phyloP scores from a whole-genome alignment of 192 early-diverging fungal species.

The Coemansia sp. region DNA sequence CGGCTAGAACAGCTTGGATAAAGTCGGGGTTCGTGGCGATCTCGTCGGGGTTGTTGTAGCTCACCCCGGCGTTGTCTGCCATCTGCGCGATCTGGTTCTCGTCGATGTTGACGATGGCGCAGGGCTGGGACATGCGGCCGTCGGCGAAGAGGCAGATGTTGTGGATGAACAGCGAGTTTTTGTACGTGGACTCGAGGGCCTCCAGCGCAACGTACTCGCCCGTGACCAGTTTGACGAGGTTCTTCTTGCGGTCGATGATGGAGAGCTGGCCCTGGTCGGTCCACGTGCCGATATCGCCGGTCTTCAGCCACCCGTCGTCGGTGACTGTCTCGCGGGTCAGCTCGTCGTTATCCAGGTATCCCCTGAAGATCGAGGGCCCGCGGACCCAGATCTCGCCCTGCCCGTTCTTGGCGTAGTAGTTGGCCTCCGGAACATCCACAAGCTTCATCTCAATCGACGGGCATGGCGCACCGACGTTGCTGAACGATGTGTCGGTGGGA shows the following conservation, averaged over 20 bases:
- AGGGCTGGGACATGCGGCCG: slow-evolving; percentile 68
- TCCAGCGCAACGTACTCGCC: slow-evolving; percentile 96
- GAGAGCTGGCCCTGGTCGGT: slow-evolving; percentile 74
- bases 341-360: slow-evolving; percentile 82
- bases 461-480: slow-evolving; percentile 75
- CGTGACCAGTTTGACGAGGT: slow-evolving; percentile 86
- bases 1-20: slow-evolving; percentile 28
- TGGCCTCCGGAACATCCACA: slow-evolving; percentile 72
- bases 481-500: slow-evolving; percentile 59
- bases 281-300: slow-evolving; percentile 92
- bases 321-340: slow-evolving; percentile 74
- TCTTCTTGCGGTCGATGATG: slow-evolving; percentile 96
- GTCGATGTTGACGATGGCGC: slow-evolving; percentile 73
- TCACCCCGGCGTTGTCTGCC: slow-evolving; percentile 40
- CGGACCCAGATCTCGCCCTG: slow-evolving; percentile 86
- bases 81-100: slow-evolving; percentile 55
- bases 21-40: slow-evolving; percentile 26
- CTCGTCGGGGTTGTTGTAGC: slow-evolving; percentile 39
- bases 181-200: slow-evolving; percentile 92
- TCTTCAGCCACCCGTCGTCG: slow-evolving; percentile 85
- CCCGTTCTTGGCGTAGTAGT: slow-evolving; percentile 66
- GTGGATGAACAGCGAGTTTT: slow-evolving; percentile 70
- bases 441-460: slow-evolving; percentile 80
- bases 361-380: slow-evolving; percentile 76
- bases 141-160: slow-evolving; percentile 82